Base-by-base conservation (phyloP, 2,329 filamentous ascomycete genomes). In the Thielaviopsis musarum region DNA sequence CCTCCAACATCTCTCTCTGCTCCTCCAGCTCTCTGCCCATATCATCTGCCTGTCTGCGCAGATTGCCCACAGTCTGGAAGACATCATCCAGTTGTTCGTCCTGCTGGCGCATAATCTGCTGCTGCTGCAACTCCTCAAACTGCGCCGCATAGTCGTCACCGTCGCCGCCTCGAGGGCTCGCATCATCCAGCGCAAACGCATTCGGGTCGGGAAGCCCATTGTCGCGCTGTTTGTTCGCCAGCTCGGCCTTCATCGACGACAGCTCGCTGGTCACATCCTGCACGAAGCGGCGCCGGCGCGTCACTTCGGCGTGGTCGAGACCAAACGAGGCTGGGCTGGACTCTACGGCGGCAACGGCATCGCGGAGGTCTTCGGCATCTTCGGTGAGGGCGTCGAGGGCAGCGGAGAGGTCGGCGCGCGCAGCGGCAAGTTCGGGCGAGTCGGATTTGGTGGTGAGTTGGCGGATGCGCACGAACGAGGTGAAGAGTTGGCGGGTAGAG, bases 21-120 rank as follows among this genome's bases (percentile, higher is more conserved):
- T 98, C 93, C 72, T 96, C 94, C 53, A 98, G 76, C 74, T 98
- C 93, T 60, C 91, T 78, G 1, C 93, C 91, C 91, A 98, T 98
- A 66, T 90, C 88, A 71, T 94, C 85, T 1, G 93, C 94, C 76
- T 97, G 93, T 68, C 86, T 79, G 59, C 91, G 78, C 68, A 98
- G 73, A 69, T 90, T 96, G 2, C 91, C 91, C 24, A 98, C 93
- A 0, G 91, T 97, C 65, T 84, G 82, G 69, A 94, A 95, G 54
- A 98, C 91, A 17, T 87, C 88, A 69, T 97, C 91, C 1, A 98
- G 78, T 66, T 93, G 87, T 72, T 91, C 79, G 69, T 98, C 93
- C 75, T 98, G 93, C 71, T 96, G 89, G 65, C 85, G 82, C 86
- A 98, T 91, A 72, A 98, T 87, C 72, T 91, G 81, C 68, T 87